These are phyloP conservation scores for Xylaria curta DNA, from an alignment of 495 filamentous ascomycete species.

Conservation along the genomic window DNA sequence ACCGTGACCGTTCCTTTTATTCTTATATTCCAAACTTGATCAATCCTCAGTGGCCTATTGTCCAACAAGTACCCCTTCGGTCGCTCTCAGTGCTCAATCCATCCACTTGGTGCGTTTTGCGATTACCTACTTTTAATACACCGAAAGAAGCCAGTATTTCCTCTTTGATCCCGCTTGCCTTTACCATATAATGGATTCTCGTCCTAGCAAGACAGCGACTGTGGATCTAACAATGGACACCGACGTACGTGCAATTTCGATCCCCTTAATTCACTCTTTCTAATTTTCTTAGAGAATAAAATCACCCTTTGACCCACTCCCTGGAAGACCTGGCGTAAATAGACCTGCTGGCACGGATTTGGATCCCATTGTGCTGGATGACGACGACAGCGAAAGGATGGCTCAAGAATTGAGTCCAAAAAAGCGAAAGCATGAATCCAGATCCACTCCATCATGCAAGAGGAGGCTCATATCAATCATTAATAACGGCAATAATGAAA, in stretches of 20 bases:
- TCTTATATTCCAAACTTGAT: neutral
- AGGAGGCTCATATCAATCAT: neutral
- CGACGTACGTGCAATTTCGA: neutral
- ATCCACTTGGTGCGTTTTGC: neutral
- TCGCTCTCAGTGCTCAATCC: neutral
- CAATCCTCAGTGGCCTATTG: neutral
- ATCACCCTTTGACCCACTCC: neutral
- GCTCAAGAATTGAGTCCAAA: neutral
- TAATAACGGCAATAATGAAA: neutral
- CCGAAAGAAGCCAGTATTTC: neutral
- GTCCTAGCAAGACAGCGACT: neutral
- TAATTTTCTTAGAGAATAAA: neutral
- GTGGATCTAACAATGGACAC: neutral
- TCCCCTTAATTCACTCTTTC: neutral
- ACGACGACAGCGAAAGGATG: conserved; percentile 7
- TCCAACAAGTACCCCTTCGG: neutral
- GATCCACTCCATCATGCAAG: neutral
- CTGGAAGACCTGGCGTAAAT: neutral
- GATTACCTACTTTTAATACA: neutral
- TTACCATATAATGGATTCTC: neutral
- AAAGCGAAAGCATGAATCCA: neutral
- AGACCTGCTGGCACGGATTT: neutral
- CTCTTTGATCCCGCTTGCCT: neutral
- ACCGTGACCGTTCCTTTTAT: neutral
- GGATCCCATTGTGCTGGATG: conserved; percentile 3